Evolutionary conservation across 2,329 filamentous ascomycete genomes (phyloP).

Genomic region (Plenodomus biglobosus): DNA sequence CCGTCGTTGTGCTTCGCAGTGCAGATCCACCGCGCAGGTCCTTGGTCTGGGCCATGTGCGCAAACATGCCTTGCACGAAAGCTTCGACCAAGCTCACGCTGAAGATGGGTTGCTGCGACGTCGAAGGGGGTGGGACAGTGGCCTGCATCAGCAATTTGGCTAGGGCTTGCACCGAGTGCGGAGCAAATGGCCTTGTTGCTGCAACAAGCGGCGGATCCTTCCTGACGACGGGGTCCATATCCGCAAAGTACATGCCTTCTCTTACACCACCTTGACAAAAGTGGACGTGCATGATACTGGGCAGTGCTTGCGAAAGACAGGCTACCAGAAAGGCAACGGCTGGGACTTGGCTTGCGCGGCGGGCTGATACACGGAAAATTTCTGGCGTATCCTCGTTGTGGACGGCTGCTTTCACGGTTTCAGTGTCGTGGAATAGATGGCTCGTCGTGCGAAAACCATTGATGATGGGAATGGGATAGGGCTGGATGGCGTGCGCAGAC

Average conservation of each 20-base stretch:
- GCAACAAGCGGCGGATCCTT: slow-evolving; percentile 67
- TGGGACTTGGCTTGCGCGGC: slow-evolving; percentile 77
- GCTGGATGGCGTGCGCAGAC: slow-evolving; percentile 69
- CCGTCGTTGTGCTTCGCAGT: slow-evolving; percentile 70
- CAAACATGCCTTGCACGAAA: slow-evolving; percentile 62
- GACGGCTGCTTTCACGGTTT: slow-evolving; percentile 48
- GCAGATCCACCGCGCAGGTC: slow-evolving; percentile 62
- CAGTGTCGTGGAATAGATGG: slow-evolving; percentile 61
- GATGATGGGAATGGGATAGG: slow-evolving; percentile 82
- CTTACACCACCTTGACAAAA: slow-evolving; percentile 89
- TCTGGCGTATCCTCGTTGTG: slow-evolving; percentile 42
- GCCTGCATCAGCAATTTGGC: slow-evolving; percentile 56
- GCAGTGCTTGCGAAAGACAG: slow-evolving; percentile 69
- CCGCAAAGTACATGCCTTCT: slow-evolving; percentile 78
- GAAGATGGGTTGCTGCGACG: slow-evolving; percentile 31
- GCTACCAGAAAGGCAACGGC: slow-evolving; percentile 81
- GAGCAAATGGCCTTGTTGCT: slow-evolving; percentile 58
- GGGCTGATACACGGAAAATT: slow-evolving; percentile 74
- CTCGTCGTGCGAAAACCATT: slow-evolving; percentile 73
- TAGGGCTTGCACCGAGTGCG: slow-evolving; percentile 52
- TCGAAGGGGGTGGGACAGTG: slow-evolving; percentile 13
- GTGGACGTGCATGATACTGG: slow-evolving; percentile 67
- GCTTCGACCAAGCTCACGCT: slow-evolving; percentile 55
- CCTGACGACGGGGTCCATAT: slow-evolving; percentile 61
- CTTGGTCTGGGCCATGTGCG: slow-evolving; percentile 48